Evolutionary conservation across 2,329 filamentous ascomycete genomes (phyloP), one percentile per base, ranked within the genome.

Genomic region (Arachnopeziza araneosa): DNA sequence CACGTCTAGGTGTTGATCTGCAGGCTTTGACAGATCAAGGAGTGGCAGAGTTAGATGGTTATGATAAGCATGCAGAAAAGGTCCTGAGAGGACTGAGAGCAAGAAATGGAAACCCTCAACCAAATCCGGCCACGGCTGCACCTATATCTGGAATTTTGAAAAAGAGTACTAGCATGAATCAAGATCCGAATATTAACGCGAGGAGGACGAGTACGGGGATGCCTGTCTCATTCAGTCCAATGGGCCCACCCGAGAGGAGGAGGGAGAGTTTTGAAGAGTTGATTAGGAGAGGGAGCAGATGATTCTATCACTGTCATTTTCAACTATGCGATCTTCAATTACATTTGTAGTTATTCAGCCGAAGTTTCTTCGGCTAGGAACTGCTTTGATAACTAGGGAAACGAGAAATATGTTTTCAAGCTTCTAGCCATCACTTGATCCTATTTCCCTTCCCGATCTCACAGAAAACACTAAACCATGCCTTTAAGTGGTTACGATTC

Each of bases 61-160:
- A 56, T 48, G 54, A 56, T 56, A 21, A 24, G 12, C 54, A 56
- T 50, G 12, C 44, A n/a, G 10, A 30, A 8, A 21, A 24, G 23
- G 24, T 50, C 24, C 22, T 24, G 4, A 19, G 22, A 12, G 19
- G 26, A 22, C 22, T 24, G 49, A 73, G 44, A 17, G 4, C 12
- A 12, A 44, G 17, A 19, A 7, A 44, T 44, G 36, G 36, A 3
- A 44, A 44, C 12, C 36, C 36, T 14, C 36, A 44, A 19, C 10
- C 36, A 19, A 44, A 12, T 44, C 12, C 36, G 2, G 17, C 17
- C 2, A 14, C 4, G 6, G 36, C 17, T 3, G 17, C 10, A 14
- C 3, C 36, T 44, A 6, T 12, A 7, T 4, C 36, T 14, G 36
- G 36, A 44, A 44, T 44, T 44, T 44, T 44, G 36, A 44, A 44